These are phyloP conservation scores for Eucalyptus grandis DNA, from an alignment of 345 rosid genomes.

Conservation along the genomic window DNA sequence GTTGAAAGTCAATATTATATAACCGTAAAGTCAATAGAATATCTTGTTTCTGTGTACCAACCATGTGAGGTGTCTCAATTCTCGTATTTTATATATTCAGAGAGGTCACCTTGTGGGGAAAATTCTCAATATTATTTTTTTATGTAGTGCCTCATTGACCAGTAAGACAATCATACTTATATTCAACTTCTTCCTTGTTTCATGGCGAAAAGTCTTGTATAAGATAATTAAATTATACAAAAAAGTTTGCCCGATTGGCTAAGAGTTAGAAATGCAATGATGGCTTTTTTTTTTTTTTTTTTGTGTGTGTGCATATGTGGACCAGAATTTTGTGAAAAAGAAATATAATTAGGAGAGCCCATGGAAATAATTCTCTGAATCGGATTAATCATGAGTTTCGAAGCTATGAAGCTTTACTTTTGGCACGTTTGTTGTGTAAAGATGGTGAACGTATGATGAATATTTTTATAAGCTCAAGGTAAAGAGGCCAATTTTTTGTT, in stretches of 20 bases:
- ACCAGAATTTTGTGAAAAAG: not conserved
- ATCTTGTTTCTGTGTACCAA: not conserved
- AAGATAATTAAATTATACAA: not conserved
- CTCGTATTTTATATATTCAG: not conserved
- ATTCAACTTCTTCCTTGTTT: not conserved
- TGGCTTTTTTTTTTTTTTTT: not conserved
- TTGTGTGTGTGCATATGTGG: not conserved
- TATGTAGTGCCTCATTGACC: not conserved
- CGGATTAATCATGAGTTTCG: not conserved
- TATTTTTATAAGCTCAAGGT: not conserved
- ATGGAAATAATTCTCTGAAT: not conserved
- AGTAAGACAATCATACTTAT: not conserved
- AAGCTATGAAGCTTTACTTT: not conserved
- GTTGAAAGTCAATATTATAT: not conserved
- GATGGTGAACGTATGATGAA: not conserved
- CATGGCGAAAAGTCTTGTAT: not conserved
- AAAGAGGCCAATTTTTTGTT: not conserved
- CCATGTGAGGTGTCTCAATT: not conserved
- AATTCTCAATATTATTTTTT: not conserved
- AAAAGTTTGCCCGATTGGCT: not conserved
- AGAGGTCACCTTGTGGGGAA: not conserved
- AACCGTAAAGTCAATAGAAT: not conserved
- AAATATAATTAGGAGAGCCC: not conserved
- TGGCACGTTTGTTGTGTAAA: not conserved
- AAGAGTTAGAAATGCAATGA: not conserved